Evolutionary conservation across 208 protist species (phyloP), one percentile per base, ranked within the genome.

Genomic region (Trypanosoma congolense): DNA sequence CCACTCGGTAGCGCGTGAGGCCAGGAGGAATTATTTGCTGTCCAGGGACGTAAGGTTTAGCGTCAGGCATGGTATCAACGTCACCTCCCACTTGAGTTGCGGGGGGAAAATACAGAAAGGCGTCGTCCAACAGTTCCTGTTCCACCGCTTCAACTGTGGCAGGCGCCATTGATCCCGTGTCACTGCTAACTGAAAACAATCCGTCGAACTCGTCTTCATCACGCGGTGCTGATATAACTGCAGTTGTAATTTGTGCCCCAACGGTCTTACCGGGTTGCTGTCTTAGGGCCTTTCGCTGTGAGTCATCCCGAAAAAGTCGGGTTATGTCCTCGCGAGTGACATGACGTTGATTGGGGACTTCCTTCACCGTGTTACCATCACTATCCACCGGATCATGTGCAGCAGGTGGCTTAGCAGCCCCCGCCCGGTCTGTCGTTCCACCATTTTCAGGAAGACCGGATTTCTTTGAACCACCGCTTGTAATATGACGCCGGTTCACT

Each of bases 81-180:
- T 48, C 42, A 12, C 53, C 58, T 12, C 28, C 61, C 19, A 25
- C 21, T 9, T 22, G 29, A 2, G 0, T 41, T 14, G 50, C 43
- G 1, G 70, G 52, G 2, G 86, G 73, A 55, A 90, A 87, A 71
- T 83, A 91, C 29, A 78, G 44, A 56, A 81, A 81, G 46, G 71
- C 80, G 45, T 93, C 87, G 45, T 93, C 87, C 5, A 93, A 57
- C 18, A 93, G 59, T 51, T 93, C 80, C 55, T 90, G 73, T 54
- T 90, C 77, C 10, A 88, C 47, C 1, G 69, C 21, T 10, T 88
- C 75, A 16, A 80, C 48, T 33, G 54, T 35, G 0, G 48, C 35
- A 8, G 50, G 35, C 44, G 61, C 31, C 10, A 35, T 38, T 14
- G 41, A 33, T 8, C 25, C 28, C 24, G 24, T 36, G 4, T 57